Percentiles rank a stretch among this genome's conserved stretches.
These are phyloP conservation scores for Cucurbita maxima DNA, from an alignment of 306 rosid genomes.

Conservation along the genomic window DNA sequence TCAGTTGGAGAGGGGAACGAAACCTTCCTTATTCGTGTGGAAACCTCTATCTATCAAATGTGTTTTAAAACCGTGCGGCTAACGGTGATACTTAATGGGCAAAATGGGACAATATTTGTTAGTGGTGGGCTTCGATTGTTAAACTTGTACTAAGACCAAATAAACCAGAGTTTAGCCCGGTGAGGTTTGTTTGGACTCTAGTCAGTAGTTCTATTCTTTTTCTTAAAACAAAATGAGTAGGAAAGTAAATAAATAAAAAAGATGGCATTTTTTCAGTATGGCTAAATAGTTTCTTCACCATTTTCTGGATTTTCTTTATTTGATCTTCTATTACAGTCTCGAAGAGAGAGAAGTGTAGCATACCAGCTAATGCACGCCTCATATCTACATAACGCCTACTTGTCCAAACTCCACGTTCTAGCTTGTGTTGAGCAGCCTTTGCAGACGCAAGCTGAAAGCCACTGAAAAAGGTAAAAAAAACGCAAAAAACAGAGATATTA, in stretches of 20 bases:
- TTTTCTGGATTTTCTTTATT: neutral
- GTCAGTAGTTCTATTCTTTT: neutral
- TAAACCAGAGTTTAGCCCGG: neutral
- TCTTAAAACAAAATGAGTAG: neutral
- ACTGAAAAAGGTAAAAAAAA: constrained; percentile 26
- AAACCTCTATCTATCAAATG: too few species aligned
- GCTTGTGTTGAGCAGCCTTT: constrained; percentile 84
- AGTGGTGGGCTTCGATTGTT: too few species aligned
- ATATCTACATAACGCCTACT: constrained; percentile 80
- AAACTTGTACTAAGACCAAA: neutral
- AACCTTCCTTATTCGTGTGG: too few species aligned
- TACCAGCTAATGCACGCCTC: constrained; percentile 87
- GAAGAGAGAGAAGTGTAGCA: neutral
- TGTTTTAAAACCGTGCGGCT: too few species aligned
- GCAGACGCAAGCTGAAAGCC: constrained; percentile 81
- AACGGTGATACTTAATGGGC: too few species aligned
- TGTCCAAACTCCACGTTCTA: constrained; percentile 88
- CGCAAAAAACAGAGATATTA: neutral
- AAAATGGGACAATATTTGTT: too few species aligned
- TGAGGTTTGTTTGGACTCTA: neutral
- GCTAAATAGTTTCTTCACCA: neutral
- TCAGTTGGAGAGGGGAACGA: too few species aligned
- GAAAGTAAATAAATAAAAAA: neutral
- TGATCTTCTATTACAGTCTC: neutral
- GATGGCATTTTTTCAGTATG: neutral